phyloP scores from a whole-genome alignment of 164 flowering plant genomes.

The Kalanchoe fedtschenkoi region DNA sequence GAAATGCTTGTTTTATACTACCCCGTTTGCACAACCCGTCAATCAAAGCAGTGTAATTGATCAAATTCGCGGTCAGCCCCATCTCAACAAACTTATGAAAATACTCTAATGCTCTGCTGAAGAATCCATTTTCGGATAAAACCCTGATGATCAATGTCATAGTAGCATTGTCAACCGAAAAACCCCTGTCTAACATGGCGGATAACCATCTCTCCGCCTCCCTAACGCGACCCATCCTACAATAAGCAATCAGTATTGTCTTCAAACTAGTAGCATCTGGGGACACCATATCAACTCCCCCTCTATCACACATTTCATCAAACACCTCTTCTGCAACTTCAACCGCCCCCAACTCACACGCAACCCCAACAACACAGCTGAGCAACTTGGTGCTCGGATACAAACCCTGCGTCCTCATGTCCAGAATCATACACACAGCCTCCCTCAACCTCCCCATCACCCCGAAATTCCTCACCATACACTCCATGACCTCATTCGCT shows the following conservation, averaged over 20 bases:
- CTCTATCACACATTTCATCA: constrained; percentile 70
- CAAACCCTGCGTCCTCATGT: constrained; percentile 65
- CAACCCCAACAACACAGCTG: constrained; percentile 35
- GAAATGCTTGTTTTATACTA: constrained; percentile 81
- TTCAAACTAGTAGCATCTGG: constrained; percentile 49
- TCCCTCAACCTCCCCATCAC: constrained; percentile 63
- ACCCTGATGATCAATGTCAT: constrained; percentile 43
- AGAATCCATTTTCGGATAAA: constrained; percentile 42
- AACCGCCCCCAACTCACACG: constrained; percentile 32
- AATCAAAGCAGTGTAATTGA: constrained; percentile 63
- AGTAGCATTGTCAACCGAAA: constrained; percentile 48
- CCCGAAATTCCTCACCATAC: constrained; percentile 50
- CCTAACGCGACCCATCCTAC: constrained; percentile 36
- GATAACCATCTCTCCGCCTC: constrained; percentile 65
- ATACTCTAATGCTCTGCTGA: constrained; percentile 40
- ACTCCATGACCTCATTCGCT: constrained; percentile 61
- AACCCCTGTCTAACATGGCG: constrained; percentile 40
- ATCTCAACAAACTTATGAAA: constrained; percentile 44
- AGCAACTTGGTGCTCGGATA: constrained; percentile 24
- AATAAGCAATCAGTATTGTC: constrained; percentile 49
- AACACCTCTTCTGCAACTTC: constrained; percentile 61
- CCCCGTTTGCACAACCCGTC: constrained; percentile 67
- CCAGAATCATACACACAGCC: constrained; percentile 59
- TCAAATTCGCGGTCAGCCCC: constrained; percentile 64
- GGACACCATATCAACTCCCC: constrained; percentile 18